Percentiles rank a stretch among this genome's conserved stretches.
These are phyloP conservation scores for Aspergillus kassunensis DNA, from an alignment of 495 filamentous ascomycete genomes.

Conservation along the genomic window DNA sequence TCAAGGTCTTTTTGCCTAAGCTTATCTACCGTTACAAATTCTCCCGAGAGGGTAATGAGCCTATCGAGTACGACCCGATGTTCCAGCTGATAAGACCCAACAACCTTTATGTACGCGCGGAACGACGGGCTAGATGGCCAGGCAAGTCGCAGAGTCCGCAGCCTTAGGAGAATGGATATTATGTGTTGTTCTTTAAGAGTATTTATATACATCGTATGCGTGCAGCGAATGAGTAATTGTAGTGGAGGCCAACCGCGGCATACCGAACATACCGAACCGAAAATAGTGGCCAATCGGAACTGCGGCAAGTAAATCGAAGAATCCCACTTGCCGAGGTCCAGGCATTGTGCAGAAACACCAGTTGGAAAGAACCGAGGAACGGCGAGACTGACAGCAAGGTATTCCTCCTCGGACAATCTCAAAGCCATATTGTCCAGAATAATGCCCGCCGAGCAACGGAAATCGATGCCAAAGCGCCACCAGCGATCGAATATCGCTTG, in stretches of 20 bases:
- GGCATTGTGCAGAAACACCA: too few relatives aligned
- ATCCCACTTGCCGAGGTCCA: not conserved
- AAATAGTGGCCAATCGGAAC: too few relatives aligned
- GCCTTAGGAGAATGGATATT: not conserved
- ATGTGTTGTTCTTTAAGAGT: too few relatives aligned
- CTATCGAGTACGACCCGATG: constrained; percentile 53
- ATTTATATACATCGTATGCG: too few relatives aligned
- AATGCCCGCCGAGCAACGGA: not conserved
- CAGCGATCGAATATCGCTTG: constrained; percentile 28
- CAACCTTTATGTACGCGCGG: constrained; percentile 50
- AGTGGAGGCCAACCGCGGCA: too few relatives aligned
- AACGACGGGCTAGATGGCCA: constrained; percentile 45
- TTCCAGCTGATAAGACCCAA: constrained; percentile 54
- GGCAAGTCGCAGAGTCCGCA: constrained; percentile 7
- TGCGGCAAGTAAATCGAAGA: too few relatives aligned
- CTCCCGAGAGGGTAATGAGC: constrained; percentile 31
- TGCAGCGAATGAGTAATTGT: too few relatives aligned
- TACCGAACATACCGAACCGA: too few relatives aligned
- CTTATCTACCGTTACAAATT: constrained; percentile 53
- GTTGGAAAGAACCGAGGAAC: too few relatives aligned
- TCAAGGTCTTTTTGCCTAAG: constrained; percentile 49
- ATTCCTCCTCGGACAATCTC: not conserved
- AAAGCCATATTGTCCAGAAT: not conserved
- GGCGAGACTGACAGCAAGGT: too few relatives aligned
- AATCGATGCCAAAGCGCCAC: not conserved